A percentile compares a stretch with the other conserved stretches of the same genome.
Evolutionary conservation across 192 early-diverging fungal species (phyloP).

Genomic region (Spizellomyces punctatus): DNA sequence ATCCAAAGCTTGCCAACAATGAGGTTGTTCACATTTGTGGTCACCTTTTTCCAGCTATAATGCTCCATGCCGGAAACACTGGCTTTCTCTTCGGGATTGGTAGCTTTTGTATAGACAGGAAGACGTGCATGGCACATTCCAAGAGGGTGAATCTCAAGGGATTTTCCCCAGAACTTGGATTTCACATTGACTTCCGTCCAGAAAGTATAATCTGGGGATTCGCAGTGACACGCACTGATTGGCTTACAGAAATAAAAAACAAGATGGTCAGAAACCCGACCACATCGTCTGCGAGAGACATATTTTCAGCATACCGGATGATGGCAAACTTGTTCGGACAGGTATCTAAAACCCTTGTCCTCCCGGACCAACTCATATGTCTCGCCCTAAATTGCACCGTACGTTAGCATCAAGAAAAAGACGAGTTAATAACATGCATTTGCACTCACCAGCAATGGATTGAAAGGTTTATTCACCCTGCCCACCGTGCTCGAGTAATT

Average conservation of each 20-base stretch:
- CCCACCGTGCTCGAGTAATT: conserved; percentile 78
- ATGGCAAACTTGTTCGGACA: conserved; percentile 88
- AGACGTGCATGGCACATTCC: conserved; percentile 82
- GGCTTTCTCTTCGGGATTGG: conserved; percentile 36
- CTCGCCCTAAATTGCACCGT: conserved; percentile 58
- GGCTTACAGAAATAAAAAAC: conserved; percentile 50
- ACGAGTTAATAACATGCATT: neutral
- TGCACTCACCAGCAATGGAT: conserved; percentile 69
- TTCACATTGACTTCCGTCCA: conserved; percentile 88
- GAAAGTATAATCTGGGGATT: conserved; percentile 77
- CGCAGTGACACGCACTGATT: conserved; percentile 84
- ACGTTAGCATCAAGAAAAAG: neutral
- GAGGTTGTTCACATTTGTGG: conserved; percentile 82
- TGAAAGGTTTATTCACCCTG: conserved; percentile 83
- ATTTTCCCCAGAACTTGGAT: conserved; percentile 85
- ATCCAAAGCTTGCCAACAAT: conserved; percentile 85
- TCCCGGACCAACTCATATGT: conserved; percentile 82
- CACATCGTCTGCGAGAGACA: neutral
- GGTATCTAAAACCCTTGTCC: conserved; percentile 77
- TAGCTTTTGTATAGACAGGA: conserved; percentile 57
- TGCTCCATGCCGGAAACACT: conserved; percentile 64
- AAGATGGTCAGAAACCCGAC: neutral
- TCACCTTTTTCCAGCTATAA: conserved; percentile 81
- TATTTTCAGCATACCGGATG: conserved; percentile 67
- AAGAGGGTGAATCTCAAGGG: conserved; percentile 77